Evolutionary conservation across 305 asterid species (phyloP).

Genomic region (Lippia alba): DNA sequence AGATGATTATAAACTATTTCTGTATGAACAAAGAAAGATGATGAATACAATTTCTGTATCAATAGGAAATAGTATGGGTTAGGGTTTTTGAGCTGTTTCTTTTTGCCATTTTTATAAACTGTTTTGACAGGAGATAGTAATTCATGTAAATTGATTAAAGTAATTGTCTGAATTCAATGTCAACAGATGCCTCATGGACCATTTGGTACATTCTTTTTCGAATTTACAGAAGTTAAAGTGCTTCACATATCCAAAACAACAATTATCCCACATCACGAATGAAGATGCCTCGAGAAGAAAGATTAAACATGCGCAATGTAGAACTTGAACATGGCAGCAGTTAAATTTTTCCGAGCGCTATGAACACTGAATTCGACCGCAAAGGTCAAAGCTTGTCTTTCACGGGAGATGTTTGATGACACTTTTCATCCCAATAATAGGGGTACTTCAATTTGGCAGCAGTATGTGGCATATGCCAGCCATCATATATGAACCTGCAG

Average conservation of each 20-base stretch:
- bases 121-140: too few species aligned
- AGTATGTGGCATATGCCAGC: conserved; percentile 88
- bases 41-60: not conserved
- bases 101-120: too few species aligned
- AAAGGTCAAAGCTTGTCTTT: conserved; percentile 77
- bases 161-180: too few species aligned
- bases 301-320: conserved; percentile 9
- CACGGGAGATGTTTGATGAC: conserved; percentile 45
- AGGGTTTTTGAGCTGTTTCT: too few species aligned
- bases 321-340: not conserved
- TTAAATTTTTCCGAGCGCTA: conserved; percentile 1
- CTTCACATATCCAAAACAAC: too few species aligned
- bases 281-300: not conserved
- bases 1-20: conserved; percentile 39
- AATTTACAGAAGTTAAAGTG: too few species aligned
- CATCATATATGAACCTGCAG: conserved; percentile 84
- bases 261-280: too few species aligned
- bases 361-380: conserved; percentile 3
- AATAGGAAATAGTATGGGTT: too few species aligned
- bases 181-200: too few species aligned
- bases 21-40: conserved; percentile 50
- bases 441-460: conserved; percentile 89
- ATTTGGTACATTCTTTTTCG: too few species aligned
- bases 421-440: conserved; percentile 76
- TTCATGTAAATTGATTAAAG: too few species aligned